Conservation (phyloP, 2,329 filamentous ascomycete genomes). For the Coniella lustricola region DNA sequence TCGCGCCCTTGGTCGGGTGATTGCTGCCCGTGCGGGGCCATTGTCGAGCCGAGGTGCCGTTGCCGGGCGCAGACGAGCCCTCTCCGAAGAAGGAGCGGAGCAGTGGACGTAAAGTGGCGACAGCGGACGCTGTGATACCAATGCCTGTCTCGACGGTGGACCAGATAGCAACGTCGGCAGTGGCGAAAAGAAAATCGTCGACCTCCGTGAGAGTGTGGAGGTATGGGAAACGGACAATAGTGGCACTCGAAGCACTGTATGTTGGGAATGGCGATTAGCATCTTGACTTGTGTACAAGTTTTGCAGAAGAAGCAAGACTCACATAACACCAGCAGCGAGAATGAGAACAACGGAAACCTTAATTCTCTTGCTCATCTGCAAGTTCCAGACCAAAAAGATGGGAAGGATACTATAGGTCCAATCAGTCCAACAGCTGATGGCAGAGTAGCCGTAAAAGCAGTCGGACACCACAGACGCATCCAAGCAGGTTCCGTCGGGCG, state of each 20-base stretch:
- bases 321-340: background rate
- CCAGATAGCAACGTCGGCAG: conserved; percentile 7
- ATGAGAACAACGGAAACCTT: conserved; percentile 1
- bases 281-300: no score
- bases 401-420: conserved; percentile 4
- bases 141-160: conserved; percentile 7
- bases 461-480: background rate
- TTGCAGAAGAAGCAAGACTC: background rate
- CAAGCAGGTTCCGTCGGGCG: background rate
- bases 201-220: background rate
- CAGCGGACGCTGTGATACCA: conserved; percentile 3
- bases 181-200: conserved; percentile 5
- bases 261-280: no score
- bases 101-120: conserved; percentile 6
- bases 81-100: background rate
- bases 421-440: conserved; percentile 1
- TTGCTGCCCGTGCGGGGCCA: background rate
- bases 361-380: background rate
- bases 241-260: conserved; percentile 1
- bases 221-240: background rate
- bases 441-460: background rate
- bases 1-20: background rate
- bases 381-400: conserved; percentile 6
- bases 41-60: background rate
- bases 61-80: background rate